Evolutionary conservation across 192 early-diverging fungal species (phyloP).

Genomic region (Gigaspora rosea): DNA sequence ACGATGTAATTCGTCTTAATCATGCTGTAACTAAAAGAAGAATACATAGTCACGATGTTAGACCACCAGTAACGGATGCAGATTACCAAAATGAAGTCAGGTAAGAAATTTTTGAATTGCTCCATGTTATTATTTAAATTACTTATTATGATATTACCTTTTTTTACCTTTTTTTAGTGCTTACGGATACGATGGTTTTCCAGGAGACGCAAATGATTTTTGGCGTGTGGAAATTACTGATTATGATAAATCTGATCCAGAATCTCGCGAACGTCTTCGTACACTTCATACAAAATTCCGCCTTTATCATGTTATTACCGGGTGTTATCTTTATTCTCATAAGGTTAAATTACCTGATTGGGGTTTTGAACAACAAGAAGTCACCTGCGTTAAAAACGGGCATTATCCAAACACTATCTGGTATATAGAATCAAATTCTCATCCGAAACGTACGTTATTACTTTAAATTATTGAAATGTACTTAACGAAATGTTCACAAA

Average conservation of each 20-base stretch:
- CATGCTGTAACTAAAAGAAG: slow-evolving; percentile 62
- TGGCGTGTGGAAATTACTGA: slow-evolving; percentile 83
- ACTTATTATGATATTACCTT: not conserved
- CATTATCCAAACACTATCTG: slow-evolving; percentile 71
- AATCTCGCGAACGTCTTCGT: slow-evolving; percentile 56
- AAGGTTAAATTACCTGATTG: slow-evolving; percentile 84
- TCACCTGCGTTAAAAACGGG: slow-evolving; percentile 88
- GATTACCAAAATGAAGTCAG: slow-evolving; percentile 78
- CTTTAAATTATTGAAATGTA: not conserved
- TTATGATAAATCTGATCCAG: slow-evolving; percentile 49
- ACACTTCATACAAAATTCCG: slow-evolving; percentile 70
- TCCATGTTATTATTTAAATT: not conserved
- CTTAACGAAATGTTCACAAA: not conserved
- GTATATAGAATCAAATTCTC: slow-evolving; percentile 71
- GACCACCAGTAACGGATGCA: slow-evolving; percentile 64
- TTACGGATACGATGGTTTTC: slow-evolving; percentile 71
- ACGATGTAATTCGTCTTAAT: slow-evolving; percentile 77
- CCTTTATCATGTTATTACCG: slow-evolving; percentile 70
- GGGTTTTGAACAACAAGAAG: slow-evolving; percentile 90
- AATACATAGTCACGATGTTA: slow-evolving; percentile 75
- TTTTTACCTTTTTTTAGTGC: slow-evolving; percentile 43
- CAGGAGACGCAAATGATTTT: slow-evolving; percentile 90
- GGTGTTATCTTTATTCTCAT: slow-evolving; percentile 83
- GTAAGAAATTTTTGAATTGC: slow-evolving; percentile 30
- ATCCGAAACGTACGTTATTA: slow-evolving; percentile 43